phyloP scores from a whole-genome alignment of 2,329 filamentous ascomycete species.

The Thermothelomyces thermophilus region DNA sequence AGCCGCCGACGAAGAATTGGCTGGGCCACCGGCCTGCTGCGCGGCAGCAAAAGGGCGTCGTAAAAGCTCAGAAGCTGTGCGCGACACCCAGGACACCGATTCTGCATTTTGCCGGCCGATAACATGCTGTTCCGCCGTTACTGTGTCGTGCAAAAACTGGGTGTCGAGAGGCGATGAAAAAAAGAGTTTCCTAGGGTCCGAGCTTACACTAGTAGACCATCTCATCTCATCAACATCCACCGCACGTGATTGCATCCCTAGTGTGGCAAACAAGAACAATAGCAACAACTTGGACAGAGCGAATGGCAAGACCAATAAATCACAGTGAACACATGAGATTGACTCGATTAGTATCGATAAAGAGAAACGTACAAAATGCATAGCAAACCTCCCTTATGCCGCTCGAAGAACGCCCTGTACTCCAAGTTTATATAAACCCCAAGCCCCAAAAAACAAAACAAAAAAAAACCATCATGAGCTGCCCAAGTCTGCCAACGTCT shows the following conservation, averaged over 20 bases:
- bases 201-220: constrained; percentile 1
- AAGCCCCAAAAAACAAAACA: not conserved
- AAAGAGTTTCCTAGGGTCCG: constrained; percentile 15
- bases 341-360: no score
- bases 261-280: no score
- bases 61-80: constrained; percentile 33
- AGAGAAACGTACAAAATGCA: not conserved
- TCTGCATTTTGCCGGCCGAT: constrained; percentile 33
- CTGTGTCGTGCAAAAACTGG: constrained; percentile 4
- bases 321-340: no score
- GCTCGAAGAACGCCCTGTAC: constrained; percentile 6
- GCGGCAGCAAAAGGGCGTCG: constrained; percentile 30
- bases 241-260: constrained; percentile 12
- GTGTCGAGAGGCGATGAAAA: not conserved
- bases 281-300: not conserved
- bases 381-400: not conserved
- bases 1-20: constrained; percentile 13
- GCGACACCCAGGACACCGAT: constrained; percentile 34
- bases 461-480: constrained; percentile 8
- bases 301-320: no score
- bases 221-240: not conserved
- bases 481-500: constrained; percentile 47
- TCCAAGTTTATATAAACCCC: not conserved
- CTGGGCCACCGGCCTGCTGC: constrained; percentile 14
- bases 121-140: constrained; percentile 29